Evolutionary conservation across 2,329 filamentous ascomycete species (phyloP), one percentile per base, ranked within the genome.

Genomic region (Paraphoma sp.): DNA sequence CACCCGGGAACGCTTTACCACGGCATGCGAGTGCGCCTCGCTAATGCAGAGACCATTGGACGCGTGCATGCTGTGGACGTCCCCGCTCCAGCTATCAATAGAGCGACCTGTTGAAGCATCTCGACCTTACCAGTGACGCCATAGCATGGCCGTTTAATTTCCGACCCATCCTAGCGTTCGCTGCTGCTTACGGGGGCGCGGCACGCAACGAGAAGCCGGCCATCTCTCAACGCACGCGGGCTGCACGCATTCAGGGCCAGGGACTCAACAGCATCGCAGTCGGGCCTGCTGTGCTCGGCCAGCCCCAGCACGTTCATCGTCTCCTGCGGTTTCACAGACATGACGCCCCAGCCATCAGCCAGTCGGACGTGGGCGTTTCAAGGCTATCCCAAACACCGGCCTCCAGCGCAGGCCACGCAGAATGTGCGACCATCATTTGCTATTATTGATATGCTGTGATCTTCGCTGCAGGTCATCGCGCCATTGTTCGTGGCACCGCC

Each of bases 361-460:
- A 54, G 18, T 51, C 38, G 59, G 61, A 60, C 57, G 56, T 55
- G 57, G 23, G 44, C 50, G 62, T 67, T 64, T 71, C 69, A 73
- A 63, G 57, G 54, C 46, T 50, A 56, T 53, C 48, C 48, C 60
- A 62, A 62, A 68, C 60, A 59, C 54, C 61, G 59, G 57, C 53
- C 54, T 51, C 49, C 45, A 30, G 28, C 51, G 33, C 51, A 48
- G 62, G 38, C 62, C 62, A 66, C 53, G 62, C 59, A 60, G 48
- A 44, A 46, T 57, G 68, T 70, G 59, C 59, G 50, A 68, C 71
- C 33, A 51, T 63, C 57, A 65, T 62, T 65, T 63, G 30, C n/a
- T 43, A 55, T 12, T 43, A 55, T 59, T 50, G 56, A 56, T 48
- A 61, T 62, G 62, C 58, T 49, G 68, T 70, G 63, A 53, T 18